Evolutionary conservation across 2,329 filamentous ascomycete genomes (phyloP), one percentile per base, ranked within the genome.

Genomic region (Chaetomium strumarium): DNA sequence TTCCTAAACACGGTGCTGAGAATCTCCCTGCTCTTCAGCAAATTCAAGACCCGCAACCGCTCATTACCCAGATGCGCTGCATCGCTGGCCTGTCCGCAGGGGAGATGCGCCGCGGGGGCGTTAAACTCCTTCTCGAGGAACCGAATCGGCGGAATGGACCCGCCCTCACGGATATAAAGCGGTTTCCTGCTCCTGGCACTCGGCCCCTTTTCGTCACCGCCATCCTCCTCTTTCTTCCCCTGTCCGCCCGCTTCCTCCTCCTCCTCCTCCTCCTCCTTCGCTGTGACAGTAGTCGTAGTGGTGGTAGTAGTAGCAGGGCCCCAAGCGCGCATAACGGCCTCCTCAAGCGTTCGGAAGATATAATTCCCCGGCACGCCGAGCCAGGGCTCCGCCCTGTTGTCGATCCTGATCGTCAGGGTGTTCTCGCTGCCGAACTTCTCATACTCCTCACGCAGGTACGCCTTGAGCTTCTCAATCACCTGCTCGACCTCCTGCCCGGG

Each of bases 371-470:
- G 90, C 62, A 96, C 90, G 13, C 93, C 92, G 0, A 99, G 81
- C 93, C 93, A 99, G 0, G 93, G 90, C 65, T 99, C 93, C 0
- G 93, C 92, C 69, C 88, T 86, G 65, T 96, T 93, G 59, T 96
- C 90, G 59, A 99, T 91, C 30, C 84, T 85, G 37, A 99, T 81
- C 1, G 77, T 85, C 34, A 99, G 76, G 6, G 76, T 79, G 63
- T 99, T 99, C 56, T 88, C 85, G 1, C 89, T 92, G 30, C 85
- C 84, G 1, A 97, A 81, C 14, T 77, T 70, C 1, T 75, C 76
- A 64, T 96, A 99, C 59, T 90, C 80, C 12, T 78, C 73, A 43
- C 82, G 70, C 0, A 96, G 75, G 63, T 86, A 95, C 1, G 73
- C 66, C 0, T 76, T 81, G 5, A 99, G 75, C 0, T 79, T 75